Evolutionary conservation across 768 basidiomycete genomes (phyloP).

Genomic region (Leccinum truebloodii): DNA sequence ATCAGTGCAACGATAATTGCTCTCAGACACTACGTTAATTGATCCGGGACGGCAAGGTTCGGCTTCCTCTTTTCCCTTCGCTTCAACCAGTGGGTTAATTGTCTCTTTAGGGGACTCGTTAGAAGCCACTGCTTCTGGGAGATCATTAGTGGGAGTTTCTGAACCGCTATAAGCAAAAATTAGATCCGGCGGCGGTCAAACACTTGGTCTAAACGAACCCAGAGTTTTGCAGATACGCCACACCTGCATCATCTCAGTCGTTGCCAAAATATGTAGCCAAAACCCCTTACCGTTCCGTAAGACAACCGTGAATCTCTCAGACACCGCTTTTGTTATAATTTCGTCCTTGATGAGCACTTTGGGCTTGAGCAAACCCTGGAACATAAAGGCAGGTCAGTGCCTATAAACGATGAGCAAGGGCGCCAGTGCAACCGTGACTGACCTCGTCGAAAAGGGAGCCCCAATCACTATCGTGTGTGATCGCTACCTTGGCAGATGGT

Average conservation of each 20-base stretch:
- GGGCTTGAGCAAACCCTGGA: slow-evolving; percentile 12
- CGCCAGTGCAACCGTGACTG: background rate
- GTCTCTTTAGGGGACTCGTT: background rate
- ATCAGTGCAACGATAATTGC: slow-evolving; percentile 22
- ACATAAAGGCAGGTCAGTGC: background rate
- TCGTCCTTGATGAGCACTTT: slow-evolving; percentile 15
- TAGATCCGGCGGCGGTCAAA: background rate
- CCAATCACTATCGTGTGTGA: slow-evolving; percentile 29
- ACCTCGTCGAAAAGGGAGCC: slow-evolving; percentile 19
- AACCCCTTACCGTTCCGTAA: slow-evolving; percentile 12
- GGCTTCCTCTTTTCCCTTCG: background rate
- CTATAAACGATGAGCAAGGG: background rate
- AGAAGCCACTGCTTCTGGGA: too few species aligned
- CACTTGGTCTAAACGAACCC: slow-evolving; percentile 9
- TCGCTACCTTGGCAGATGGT: slow-evolving; percentile 25
- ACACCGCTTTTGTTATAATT: slow-evolving; percentile 12
- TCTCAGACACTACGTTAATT: slow-evolving; percentile 28
- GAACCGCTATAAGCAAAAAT: slow-evolving; percentile 5
- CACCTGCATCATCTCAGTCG: slow-evolving; percentile 15
- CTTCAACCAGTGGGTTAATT: background rate
- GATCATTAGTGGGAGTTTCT: background rate
- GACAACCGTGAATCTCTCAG: slow-evolving; percentile 13
- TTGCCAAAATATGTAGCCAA: background rate
- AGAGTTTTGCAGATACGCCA: slow-evolving; percentile 19
- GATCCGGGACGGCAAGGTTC: slow-evolving; percentile 2